A percentile compares a stretch with the other conserved stretches of the same genome.
phyloP scores from a whole-genome alignment of 2,329 filamentous ascomycete species.

The Aspergillus pseudoterreus region DNA sequence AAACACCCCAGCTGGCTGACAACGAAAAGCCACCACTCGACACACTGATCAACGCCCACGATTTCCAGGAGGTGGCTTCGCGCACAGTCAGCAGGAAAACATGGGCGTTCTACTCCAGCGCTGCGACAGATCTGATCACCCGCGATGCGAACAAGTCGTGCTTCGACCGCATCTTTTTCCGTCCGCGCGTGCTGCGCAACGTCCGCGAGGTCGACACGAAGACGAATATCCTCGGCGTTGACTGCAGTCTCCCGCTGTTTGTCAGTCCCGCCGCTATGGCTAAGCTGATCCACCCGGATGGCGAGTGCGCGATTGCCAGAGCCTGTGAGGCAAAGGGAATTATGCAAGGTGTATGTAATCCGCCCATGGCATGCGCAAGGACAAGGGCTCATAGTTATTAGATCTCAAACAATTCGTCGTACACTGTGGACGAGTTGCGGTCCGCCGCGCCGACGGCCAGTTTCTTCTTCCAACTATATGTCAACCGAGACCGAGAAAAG shows the following conservation, averaged over 20 bases:
- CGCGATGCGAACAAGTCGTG: conserved; percentile 52
- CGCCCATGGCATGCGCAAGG: neutral
- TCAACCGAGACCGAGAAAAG: conserved; percentile 50
- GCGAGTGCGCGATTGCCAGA: conserved; percentile 57
- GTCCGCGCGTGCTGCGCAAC: conserved; percentile 56
- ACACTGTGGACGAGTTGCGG: conserved; percentile 53
- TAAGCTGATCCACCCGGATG: conserved; percentile 59
- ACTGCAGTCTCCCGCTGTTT: conserved; percentile 57
- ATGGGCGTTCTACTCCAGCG: conserved; percentile 68
- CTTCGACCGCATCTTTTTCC: conserved; percentile 56
- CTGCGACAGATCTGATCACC: conserved; percentile 61
- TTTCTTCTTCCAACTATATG: conserved; percentile 56
- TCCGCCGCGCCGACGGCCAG: conserved; percentile 37
- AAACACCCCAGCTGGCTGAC: conserved; percentile 24
- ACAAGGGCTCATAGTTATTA: conserved; percentile 9
- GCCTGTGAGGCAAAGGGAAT: conserved; percentile 52
- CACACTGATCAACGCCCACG: conserved; percentile 56
- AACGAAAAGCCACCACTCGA: conserved; percentile 49
- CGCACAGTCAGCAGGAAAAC: conserved; percentile 57
- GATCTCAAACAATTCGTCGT: conserved; percentile 61
- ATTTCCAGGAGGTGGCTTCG: conserved; percentile 58
- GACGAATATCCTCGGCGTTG: conserved; percentile 54
- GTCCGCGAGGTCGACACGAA: conserved; percentile 51
- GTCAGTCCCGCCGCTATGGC: conserved; percentile 64
- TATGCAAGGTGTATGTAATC: conserved; percentile 49